Evolutionary conservation across 768 basidiomycete species (phyloP), one percentile per base, ranked within the genome.

Genomic region (Peribolospora kevripleyi): DNA sequence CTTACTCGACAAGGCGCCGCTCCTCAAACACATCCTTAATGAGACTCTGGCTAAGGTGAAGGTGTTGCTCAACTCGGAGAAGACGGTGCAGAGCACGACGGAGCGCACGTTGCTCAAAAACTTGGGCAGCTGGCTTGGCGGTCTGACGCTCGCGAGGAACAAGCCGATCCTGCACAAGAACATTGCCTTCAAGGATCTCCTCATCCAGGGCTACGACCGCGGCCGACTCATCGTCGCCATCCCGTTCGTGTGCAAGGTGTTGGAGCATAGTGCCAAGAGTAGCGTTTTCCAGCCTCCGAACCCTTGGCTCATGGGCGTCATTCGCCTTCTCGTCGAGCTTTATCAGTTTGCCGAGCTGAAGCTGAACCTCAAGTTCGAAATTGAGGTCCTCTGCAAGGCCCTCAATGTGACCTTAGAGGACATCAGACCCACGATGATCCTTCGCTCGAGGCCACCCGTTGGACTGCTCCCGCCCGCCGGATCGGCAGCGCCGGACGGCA

Each of bases 341-440:
- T 97, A 98, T 67, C 84, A 90, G 65, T 90, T 81, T 62, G 91
- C 87, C 4, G 90, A 97, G 61, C 74, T 97, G 58, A 91, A 91
- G 69, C 72, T 97, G 54, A 93, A 95, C 65, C 75, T 88, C 65
- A 97, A 95, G 68, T 98, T 98, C 64, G 93, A 97, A 69, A 97
- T 98, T 54, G 93, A 98, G 68, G 80, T 95, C 45, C 71, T 97
- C 14, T 97, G 91, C 74, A 90, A 87, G 67, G 77, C 77, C 41
- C 76, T 98, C 41, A 80, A 85, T 39, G 77, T 98, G 60, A 80
- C 87, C 62, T 75, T 95, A 39, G 84, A 83, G 64, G 67, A 78
- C 6, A 73, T 95, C 49, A 84, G 91, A 64, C 81, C 83, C 3
- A 80, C 87, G 5, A 80, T 75, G 4, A 75, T 90, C 52, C 71